These are phyloP conservation scores for Cubamyces sp. DNA, from an alignment of 768 basidiomycete species.

Conservation along the genomic window DNA sequence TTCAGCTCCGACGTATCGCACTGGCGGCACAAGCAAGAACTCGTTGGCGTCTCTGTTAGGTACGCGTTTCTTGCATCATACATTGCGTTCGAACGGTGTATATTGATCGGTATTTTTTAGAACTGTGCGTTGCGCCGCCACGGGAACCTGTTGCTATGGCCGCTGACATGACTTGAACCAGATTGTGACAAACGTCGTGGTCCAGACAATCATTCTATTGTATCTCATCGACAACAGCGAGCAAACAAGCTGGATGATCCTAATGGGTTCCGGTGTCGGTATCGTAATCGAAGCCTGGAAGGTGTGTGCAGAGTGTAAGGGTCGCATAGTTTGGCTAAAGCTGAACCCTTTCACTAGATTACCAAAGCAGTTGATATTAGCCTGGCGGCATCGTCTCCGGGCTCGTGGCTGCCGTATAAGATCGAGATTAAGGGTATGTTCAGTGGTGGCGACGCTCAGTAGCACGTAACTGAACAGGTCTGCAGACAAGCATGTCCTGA, in stretches of 20 bases:
- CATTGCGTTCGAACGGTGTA: conserved; percentile 5
- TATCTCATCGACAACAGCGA: conserved; percentile 96
- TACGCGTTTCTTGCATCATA: conserved; percentile 38
- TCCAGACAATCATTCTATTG: conserved; percentile 86
- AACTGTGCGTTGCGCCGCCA: conserved; percentile 49
- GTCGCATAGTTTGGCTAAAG: not conserved
- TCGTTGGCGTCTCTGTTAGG: conserved; percentile 95
- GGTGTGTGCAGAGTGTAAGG: conserved; percentile 43
- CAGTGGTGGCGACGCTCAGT: conserved; percentile 18
- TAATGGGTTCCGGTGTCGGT: conserved; percentile 83
- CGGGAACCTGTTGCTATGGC: not conserved
- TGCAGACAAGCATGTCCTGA: conserved; percentile 92
- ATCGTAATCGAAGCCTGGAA: conserved; percentile 94
- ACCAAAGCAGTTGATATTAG: conserved; percentile 90
- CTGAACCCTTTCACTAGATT: conserved; percentile 50
- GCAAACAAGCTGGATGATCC: conserved; percentile 98
- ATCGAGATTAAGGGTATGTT: conserved; percentile 77
- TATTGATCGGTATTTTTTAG: conserved; percentile 38
- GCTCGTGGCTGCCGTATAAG: conserved; percentile 75
- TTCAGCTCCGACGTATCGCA: conserved; percentile 96
- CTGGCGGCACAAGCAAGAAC: conserved; percentile 93
- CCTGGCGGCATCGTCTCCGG: conserved; percentile 61
- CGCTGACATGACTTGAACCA: conserved; percentile 28
- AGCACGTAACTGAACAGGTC: conserved; percentile 17
- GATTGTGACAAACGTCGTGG: conserved; percentile 93